Conservation (phyloP, 768 basidiomycete genomes). For the Psilocybe azurescens region DNA sequence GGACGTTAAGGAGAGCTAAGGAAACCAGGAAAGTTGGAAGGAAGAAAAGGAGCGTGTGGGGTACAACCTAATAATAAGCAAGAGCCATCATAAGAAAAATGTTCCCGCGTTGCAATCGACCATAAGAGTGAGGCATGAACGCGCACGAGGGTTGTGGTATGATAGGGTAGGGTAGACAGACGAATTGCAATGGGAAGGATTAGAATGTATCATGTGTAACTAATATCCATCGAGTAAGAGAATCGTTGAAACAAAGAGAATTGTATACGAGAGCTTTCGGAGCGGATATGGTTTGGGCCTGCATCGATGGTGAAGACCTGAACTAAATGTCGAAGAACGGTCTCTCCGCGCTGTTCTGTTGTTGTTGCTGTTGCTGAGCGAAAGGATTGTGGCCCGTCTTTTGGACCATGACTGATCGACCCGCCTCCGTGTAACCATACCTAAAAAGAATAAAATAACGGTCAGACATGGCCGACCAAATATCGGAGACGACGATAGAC, state of each 20-base stretch:
- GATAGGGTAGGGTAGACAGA: background rate
- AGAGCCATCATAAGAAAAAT: too few species aligned
- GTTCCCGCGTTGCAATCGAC: too few species aligned
- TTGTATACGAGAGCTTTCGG: background rate
- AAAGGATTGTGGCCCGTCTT: slow-evolving; percentile 69
- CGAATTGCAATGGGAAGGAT: background rate
- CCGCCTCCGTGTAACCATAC: slow-evolving; percentile 65
- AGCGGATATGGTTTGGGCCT: too few species aligned
- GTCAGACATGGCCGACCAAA: background rate
- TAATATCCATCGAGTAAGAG: background rate
- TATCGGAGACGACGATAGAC: slow-evolving; percentile 25
- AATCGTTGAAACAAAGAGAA: background rate
- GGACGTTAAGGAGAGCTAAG: too few species aligned
- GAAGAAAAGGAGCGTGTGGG: background rate
- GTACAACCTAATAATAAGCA: too few species aligned
- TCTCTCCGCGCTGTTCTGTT: slow-evolving; percentile 56
- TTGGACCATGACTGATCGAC: slow-evolving; percentile 46
- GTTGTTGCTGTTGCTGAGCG: slow-evolving; percentile 60
- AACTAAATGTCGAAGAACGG: slow-evolving; percentile 80
- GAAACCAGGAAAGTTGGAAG: background rate
- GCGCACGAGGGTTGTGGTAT: background rate
- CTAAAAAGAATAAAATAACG: slow-evolving; percentile 30
- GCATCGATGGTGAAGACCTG: too few species aligned
- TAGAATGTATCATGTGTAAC: background rate
- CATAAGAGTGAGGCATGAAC: too few species aligned